phyloP scores from a whole-genome alignment of 2,329 filamentous ascomycete species.

The Exophiala mesophila region DNA sequence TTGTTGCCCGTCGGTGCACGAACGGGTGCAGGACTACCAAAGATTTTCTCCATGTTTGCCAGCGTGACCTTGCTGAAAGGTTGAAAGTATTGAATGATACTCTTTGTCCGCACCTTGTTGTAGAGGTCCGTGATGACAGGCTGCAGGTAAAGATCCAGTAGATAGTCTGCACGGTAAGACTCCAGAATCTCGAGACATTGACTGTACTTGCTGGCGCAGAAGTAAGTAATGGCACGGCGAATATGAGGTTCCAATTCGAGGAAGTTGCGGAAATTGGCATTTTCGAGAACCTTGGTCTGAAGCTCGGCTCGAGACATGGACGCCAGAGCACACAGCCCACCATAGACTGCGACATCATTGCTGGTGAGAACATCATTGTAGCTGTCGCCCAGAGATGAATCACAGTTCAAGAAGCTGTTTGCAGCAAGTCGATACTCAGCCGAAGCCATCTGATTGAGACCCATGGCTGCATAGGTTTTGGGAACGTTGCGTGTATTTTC shows the following conservation, averaged over 20 bases:
- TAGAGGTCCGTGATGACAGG: constrained; percentile 68
- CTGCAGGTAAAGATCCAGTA: constrained; percentile 83
- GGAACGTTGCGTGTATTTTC: constrained; percentile 53
- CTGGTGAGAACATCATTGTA: constrained; percentile 70
- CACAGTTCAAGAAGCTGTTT: constrained; percentile 61
- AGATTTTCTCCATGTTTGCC: constrained; percentile 70
- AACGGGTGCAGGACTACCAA: constrained; percentile 51
- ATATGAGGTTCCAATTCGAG: constrained; percentile 92
- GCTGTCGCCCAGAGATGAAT: constrained; percentile 48
- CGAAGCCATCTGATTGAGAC: constrained; percentile 56
- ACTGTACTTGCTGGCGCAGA: constrained; percentile 85
- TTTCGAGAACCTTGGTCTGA: constrained; percentile 72
- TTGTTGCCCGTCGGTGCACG: constrained; percentile 41
- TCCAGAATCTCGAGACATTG: constrained; percentile 78
- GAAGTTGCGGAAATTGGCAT: constrained; percentile 73
- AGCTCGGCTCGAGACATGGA: constrained; percentile 78
- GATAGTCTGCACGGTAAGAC: constrained; percentile 74
- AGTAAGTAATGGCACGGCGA: constrained; percentile 81
- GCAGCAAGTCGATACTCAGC: constrained; percentile 64
- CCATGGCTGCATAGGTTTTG: constrained; percentile 62
- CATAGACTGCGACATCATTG: constrained; percentile 90
- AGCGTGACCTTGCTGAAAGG: constrained; percentile 86
- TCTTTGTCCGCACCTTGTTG: constrained; percentile 74
- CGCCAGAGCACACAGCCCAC: constrained; percentile 81
- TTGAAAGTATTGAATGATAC: constrained; percentile 86